These are phyloP conservation scores for Yarrowia yakushimensis DNA, from an alignment of 805 yeast species.

Conservation along the genomic window DNA sequence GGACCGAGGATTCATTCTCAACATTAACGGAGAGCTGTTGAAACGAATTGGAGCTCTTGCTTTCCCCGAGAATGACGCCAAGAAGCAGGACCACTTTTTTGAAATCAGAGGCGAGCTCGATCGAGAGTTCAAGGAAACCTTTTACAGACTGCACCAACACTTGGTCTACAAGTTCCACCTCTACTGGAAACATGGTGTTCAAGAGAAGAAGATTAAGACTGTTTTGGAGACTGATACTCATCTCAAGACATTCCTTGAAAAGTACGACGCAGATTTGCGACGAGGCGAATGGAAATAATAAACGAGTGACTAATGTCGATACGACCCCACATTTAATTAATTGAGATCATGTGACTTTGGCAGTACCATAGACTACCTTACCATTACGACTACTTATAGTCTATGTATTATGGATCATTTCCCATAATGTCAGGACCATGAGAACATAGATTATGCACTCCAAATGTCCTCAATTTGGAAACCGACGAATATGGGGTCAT, in stretches of 20 bases:
- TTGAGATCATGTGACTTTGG: not conserved
- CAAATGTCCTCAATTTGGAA: not conserved
- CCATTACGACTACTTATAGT: too few species aligned
- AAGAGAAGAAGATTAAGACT: constrained; percentile 27
- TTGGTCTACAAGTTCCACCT: constrained; percentile 31
- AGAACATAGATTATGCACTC: not conserved
- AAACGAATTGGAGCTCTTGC: not conserved
- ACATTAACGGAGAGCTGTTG: not conserved
- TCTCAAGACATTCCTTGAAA: constrained; percentile 8
- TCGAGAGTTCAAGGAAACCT: not conserved
- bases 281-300: not conserved
- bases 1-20: constrained; percentile 8
- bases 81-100: not conserved
- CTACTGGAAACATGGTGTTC: constrained; percentile 29
- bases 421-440: not conserved
- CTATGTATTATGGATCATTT: not conserved
- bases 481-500: not conserved
- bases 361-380: not conserved
- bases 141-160: constrained; percentile 28
- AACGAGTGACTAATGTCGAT: not conserved
- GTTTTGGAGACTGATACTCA: constrained; percentile 25
- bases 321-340: not conserved
- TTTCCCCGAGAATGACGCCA: not conserved
- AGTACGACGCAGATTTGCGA: not conserved
- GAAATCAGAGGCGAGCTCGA: not conserved